Conservation (phyloP, 768 basidiomycete genomes). For the Paxillus rubicundulus region DNA sequence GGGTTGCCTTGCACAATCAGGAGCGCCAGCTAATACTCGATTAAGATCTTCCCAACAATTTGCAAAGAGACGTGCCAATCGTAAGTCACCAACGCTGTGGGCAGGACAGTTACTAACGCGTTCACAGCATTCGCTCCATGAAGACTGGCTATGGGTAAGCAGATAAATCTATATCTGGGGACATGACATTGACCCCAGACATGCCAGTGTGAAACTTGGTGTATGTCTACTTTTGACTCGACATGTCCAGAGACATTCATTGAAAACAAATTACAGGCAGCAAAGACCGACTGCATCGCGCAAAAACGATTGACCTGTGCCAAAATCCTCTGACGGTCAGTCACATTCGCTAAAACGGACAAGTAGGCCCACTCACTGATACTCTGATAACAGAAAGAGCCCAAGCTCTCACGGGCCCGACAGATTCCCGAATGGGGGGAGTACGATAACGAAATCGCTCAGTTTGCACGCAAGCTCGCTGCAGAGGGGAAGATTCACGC, state of each 20-base stretch:
- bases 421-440: slow-evolving; percentile 98
- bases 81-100: slow-evolving; percentile 48
- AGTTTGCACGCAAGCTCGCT: slow-evolving; percentile 71
- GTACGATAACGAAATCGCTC: slow-evolving; percentile 89
- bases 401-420: slow-evolving; percentile 88
- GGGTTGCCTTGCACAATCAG: neutral
- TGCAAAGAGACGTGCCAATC: slow-evolving; percentile 90
- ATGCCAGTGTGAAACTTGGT: slow-evolving; percentile 95
- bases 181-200: slow-evolving; percentile 4
- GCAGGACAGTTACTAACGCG: slow-evolving; percentile 1
- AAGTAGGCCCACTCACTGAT: slow-evolving; percentile 1
- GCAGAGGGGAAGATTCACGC: slow-evolving; percentile 68
- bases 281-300: slow-evolving; percentile 74
- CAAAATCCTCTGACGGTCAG: slow-evolving; percentile 92
- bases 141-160: slow-evolving; percentile 95
- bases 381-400: slow-evolving; percentile 74
- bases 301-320: slow-evolving; percentile 94
- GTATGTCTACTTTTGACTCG: slow-evolving; percentile 42
- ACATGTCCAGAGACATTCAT: slow-evolving; percentile 1
- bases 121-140: slow-evolving; percentile 74
- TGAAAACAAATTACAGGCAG: slow-evolving; percentile 47
- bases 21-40: neutral
- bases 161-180: neutral
- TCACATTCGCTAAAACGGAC: neutral
- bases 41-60: slow-evolving; percentile 90